Evolutionary conservation across 2,329 filamentous ascomycete species (phyloP).

Genomic region (Microcyclosporella mali): DNA sequence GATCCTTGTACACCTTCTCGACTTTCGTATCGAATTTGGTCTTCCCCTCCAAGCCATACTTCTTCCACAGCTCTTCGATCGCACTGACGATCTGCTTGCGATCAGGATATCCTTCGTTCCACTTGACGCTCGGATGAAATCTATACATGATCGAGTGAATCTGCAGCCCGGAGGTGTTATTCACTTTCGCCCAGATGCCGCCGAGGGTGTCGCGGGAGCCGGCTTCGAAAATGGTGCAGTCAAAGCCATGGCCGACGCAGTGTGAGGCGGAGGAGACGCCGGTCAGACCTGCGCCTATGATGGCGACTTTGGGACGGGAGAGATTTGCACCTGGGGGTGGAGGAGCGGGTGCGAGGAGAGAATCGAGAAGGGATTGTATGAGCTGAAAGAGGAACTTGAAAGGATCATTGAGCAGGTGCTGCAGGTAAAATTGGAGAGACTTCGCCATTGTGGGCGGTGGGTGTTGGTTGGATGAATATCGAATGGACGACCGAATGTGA

Average conservation of each 20-base stretch:
- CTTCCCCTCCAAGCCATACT: conserved; percentile 62
- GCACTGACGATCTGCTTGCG: conserved; percentile 69
- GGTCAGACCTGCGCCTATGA: conserved; percentile 55
- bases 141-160: conserved; percentile 85
- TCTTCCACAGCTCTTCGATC: conserved; percentile 66
- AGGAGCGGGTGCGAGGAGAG: conserved; percentile 63
- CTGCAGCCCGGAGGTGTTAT: conserved; percentile 73
- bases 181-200: conserved; percentile 37
- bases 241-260: conserved; percentile 78
- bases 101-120: conserved; percentile 69
- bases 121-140: conserved; percentile 74
- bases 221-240: conserved; percentile 72
- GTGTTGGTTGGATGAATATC: not conserved
- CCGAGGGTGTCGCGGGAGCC: conserved; percentile 56
- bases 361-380: conserved; percentile 58
- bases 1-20: conserved; percentile 62
- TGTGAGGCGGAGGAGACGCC: conserved; percentile 73
- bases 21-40: conserved; percentile 68
- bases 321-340: conserved; percentile 55
- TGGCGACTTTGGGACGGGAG: conserved; percentile 51
- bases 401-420: conserved; percentile 34
- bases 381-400: conserved; percentile 59
- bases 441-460: not conserved
- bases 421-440: conserved; percentile 14
- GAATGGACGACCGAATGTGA: too few species aligned